These are phyloP conservation scores for Phanerochaete sordida DNA, from an alignment of 768 basidiomycete genomes.

Conservation along the genomic window DNA sequence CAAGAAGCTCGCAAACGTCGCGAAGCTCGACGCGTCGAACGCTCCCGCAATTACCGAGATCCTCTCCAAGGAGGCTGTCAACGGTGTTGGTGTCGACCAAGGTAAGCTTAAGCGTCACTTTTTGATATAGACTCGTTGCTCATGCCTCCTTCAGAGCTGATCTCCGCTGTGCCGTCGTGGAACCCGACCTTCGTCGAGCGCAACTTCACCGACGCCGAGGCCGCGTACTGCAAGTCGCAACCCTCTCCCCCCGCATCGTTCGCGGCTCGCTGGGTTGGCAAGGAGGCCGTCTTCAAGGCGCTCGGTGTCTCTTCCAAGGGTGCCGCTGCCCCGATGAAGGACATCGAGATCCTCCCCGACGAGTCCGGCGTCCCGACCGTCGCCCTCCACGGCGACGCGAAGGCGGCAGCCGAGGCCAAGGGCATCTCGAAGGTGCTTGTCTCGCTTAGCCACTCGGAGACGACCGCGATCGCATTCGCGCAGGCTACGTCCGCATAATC, in stretches of 20 bases:
- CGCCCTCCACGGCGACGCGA: slow-evolving; percentile 74
- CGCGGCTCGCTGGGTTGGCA: slow-evolving; percentile 95
- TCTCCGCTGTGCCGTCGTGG: slow-evolving; percentile 85
- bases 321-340: slow-evolving; percentile 92
- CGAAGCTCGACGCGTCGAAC: slow-evolving; percentile 59
- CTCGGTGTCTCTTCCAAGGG: slow-evolving; percentile 88
- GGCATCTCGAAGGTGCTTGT: slow-evolving; percentile 74
- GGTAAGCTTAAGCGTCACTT: slow-evolving; percentile 41
- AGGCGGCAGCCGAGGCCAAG: slow-evolving; percentile 65
- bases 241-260: slow-evolving; percentile 87
- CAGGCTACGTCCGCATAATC: slow-evolving; percentile 50
- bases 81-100: slow-evolving; percentile 89
- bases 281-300: slow-evolving; percentile 97
- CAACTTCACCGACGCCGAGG: slow-evolving; percentile 92
- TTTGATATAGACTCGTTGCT: neutral
- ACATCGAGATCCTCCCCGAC: slow-evolving; percentile 91
- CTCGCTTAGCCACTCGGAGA: slow-evolving; percentile 93
- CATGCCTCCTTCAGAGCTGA: slow-evolving; percentile 58
- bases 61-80: slow-evolving; percentile 43
- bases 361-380: slow-evolving; percentile 78
- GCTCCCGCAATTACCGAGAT: slow-evolving; percentile 59
- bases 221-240: slow-evolving; percentile 81
- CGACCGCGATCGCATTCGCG: slow-evolving; percentile 84
- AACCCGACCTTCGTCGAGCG: slow-evolving; percentile 85
- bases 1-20: slow-evolving; percentile 51